Evolutionary conservation across 495 filamentous ascomycete genomes (phyloP), one percentile per base, ranked within the genome.

Genomic region (Penicillium lividum): DNA sequence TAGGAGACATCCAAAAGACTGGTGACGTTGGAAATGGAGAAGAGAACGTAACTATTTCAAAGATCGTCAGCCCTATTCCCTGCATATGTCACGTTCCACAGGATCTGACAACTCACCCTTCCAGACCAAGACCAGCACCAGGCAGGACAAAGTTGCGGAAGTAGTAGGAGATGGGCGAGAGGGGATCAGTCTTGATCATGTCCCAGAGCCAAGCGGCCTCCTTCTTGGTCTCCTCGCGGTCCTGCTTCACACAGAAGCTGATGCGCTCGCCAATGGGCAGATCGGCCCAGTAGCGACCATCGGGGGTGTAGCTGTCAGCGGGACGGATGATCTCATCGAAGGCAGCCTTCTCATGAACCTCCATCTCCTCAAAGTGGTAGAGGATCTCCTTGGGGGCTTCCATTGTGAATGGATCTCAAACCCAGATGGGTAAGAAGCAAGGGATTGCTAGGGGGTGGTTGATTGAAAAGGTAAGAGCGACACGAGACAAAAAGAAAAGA

Each of bases 281-380:
- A 69, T 96, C 92, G 8, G 90, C 92, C 90, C 90, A 96, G 79
- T 96, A 96, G 57, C 80, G 77, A 58, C 92, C 91, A 29, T 92
- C 80, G 27, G 71, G 64, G 42, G 86, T 86, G 71, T 92, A 95
- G 63, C 79, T 84, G 73, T 96, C 92, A 63, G 91, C 88, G 3
- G 91, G 92, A 30, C 85, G 86, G 54, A 91, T 85, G 48, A 92
- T 72, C 47, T 85, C 79, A 61, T 84, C 76, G 74, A 94, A 92
- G 60, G 90, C 89, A 59, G 79, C 79, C 65, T 77, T 82, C 76
- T 92, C 88, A 53, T 86, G 77, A 7, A 81, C 70, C 63, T 78
- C 81, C 78, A 84, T 84, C 53, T 81, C 69, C 62, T 79, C 74
- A 56, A 78, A 67, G 55, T 72, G 52, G 36, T 52, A 61, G 58